A percentile compares a stretch with the other conserved stretches of the same genome.
Evolutionary conservation across 768 basidiomycete species (phyloP).

Genomic region (Glaciozyma martinii): DNA sequence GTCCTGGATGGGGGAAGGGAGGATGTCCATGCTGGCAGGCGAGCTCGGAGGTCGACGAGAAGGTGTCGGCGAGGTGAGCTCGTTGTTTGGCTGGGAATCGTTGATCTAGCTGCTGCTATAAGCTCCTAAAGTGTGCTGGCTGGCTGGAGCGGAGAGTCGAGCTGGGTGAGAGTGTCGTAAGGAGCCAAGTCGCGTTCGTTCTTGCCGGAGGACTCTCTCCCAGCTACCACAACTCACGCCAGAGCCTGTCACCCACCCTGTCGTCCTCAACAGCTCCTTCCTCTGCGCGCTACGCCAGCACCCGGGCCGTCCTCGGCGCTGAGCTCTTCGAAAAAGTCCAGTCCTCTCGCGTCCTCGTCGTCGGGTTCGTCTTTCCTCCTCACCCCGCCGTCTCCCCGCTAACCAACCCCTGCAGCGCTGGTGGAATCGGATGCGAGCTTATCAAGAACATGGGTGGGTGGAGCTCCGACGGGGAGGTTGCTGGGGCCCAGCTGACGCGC

Average conservation of each 20-base stretch:
- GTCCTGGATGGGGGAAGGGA: conserved; percentile 17
- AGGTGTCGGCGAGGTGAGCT: too few relatives aligned
- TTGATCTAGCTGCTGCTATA: too few relatives aligned
- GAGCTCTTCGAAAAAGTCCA: conserved; percentile 50
- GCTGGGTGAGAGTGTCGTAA: background rate
- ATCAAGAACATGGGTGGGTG: conserved; percentile 84
- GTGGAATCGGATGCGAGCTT: conserved; percentile 91
- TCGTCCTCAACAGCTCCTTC: background rate
- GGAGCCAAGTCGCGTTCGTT: background rate
- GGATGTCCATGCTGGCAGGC: background rate
- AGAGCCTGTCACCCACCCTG: background rate
- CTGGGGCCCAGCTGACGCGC: background rate
- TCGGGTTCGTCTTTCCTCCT: conserved; percentile 47
- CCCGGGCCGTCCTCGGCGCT: conserved; percentile 67
- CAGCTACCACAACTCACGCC: background rate
- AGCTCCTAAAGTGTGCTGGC: background rate
- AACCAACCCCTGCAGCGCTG: conserved; percentile 12
- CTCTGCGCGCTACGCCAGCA: conserved; percentile 46
- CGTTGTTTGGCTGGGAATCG: too few relatives aligned
- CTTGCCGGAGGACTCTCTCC: background rate
- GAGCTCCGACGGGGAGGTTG: background rate
- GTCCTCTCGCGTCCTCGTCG: conserved; percentile 55
- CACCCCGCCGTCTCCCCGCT: background rate
- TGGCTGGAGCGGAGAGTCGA: background rate
- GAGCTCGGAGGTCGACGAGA: background rate